phyloP scores from a whole-genome alignment of 2,329 filamentous ascomycete species.

The Dryadomyces quercus-mongolicae region DNA sequence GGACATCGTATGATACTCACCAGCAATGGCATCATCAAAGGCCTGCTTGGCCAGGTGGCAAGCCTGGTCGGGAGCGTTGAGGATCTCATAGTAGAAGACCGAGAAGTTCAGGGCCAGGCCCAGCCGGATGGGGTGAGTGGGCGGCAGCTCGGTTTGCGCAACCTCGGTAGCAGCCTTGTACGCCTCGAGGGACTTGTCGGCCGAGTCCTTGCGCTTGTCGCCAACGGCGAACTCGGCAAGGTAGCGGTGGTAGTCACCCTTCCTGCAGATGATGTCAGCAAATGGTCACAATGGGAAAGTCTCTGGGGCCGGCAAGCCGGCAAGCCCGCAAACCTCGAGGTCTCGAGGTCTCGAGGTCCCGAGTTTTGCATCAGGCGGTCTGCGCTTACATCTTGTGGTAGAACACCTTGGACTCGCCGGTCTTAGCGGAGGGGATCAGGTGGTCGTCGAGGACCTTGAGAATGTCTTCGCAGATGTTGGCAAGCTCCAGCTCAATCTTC shows the following conservation, averaged over 20 bases:
- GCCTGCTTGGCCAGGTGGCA: conserved; percentile 96
- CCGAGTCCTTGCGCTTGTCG: conserved; percentile 89
- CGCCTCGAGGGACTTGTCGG: conserved; percentile 88
- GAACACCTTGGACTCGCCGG: conserved; percentile 97
- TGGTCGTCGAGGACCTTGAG: conserved; percentile 88
- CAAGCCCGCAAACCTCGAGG: too few species aligned
- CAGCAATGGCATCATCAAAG: conserved; percentile 91
- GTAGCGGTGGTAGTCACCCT: conserved; percentile 99
- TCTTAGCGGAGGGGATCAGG: conserved; percentile 87
- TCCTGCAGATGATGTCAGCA: conserved; percentile 45
- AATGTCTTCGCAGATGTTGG: conserved; percentile 96
- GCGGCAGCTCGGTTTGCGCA: conserved; percentile 76
- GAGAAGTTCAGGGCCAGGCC: conserved; percentile 93
- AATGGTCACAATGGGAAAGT: neutral
- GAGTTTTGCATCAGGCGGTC: too few species aligned
- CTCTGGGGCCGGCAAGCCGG: too few species aligned
- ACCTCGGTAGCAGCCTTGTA: conserved; percentile 93
- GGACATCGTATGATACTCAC: conserved; percentile 19
- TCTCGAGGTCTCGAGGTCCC: too few species aligned
- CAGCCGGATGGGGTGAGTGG: conserved; percentile 86
- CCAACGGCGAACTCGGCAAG: conserved; percentile 92
- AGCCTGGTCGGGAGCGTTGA: conserved; percentile 95
- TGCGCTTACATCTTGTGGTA: conserved; percentile 90
- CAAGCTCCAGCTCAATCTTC: conserved; percentile 95
- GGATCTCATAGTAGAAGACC: conserved; percentile 99